phyloP scores from a whole-genome alignment of 805 yeast genomes.

The Saturnispora serradocipensis region DNA sequence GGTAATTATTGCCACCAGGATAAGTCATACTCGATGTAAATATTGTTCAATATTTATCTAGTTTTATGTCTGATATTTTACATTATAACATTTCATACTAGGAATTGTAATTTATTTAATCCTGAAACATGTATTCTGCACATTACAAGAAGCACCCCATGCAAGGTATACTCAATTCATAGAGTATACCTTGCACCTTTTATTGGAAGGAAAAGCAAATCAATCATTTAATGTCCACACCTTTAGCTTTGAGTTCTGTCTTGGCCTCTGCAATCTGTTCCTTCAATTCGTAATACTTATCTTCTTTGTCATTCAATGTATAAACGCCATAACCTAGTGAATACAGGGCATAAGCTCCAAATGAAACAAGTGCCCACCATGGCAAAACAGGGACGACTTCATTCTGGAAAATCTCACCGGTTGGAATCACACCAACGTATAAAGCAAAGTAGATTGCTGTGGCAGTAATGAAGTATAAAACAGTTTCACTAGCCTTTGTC shows the following conservation, averaged over 20 bases:
- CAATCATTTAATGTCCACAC: constrained; percentile 30
- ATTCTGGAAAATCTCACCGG: constrained; percentile 35
- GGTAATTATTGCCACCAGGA: background rate
- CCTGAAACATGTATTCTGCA: background rate
- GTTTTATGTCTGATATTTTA: background rate
- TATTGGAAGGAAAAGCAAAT: background rate
- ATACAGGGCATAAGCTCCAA: constrained; percentile 61
- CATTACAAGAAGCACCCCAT: background rate
- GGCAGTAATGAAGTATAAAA: constrained; percentile 35
- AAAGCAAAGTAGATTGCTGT: constrained; percentile 47
- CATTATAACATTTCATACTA: background rate
- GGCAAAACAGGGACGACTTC: constrained; percentile 60
- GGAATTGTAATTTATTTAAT: background rate
- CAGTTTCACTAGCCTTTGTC: constrained; percentile 64
- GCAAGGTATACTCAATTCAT: background rate
- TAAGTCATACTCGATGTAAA: background rate
- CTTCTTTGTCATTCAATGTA: constrained; percentile 64
- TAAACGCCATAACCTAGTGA: constrained; percentile 60
- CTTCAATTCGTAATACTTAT: constrained; percentile 53
- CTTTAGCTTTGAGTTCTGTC: constrained; percentile 44
- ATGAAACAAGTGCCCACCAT: constrained; percentile 59
- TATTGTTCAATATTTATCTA: background rate
- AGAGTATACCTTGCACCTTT: background rate
- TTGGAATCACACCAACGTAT: constrained; percentile 44
- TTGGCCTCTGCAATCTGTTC: constrained; percentile 55